Evolutionary conservation across 2,329 filamentous ascomycete species (phyloP).

Genomic region (Colletotrichum endophyticum): DNA sequence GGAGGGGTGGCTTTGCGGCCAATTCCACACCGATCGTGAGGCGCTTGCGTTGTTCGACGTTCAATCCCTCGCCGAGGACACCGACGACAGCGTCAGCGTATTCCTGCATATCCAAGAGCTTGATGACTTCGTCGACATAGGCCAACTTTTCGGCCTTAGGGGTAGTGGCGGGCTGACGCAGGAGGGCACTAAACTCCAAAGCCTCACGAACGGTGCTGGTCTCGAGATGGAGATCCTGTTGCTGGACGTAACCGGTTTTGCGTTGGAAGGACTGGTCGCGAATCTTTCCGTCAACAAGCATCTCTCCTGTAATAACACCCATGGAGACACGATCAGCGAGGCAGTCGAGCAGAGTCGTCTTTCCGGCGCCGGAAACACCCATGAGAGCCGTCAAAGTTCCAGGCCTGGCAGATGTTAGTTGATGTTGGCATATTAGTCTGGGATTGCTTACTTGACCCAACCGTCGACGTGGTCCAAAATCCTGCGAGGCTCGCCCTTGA

Average conservation of each 20-base stretch:
- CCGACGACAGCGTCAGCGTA: constrained; percentile 75
- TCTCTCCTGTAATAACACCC: constrained; percentile 70
- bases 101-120: constrained; percentile 52
- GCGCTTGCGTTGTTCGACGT: constrained; percentile 55
- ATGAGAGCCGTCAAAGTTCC: constrained; percentile 69
- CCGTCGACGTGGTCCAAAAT: constrained; percentile 72
- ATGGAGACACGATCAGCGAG: constrained; percentile 71
- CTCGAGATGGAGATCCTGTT: constrained; percentile 54
- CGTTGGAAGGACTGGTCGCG: constrained; percentile 70
- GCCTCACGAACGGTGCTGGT: constrained; percentile 62
- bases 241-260: constrained; percentile 72
- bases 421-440: background rate
- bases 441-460: constrained; percentile 67
- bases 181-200: constrained; percentile 68
- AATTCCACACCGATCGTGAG: constrained; percentile 80
- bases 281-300: constrained; percentile 69
- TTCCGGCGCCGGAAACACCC: constrained; percentile 31
- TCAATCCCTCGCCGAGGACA: constrained; percentile 63
- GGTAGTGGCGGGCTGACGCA: constrained; percentile 68
- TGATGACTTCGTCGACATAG: constrained; percentile 34
- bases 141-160: constrained; percentile 34
- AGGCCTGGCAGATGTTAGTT: background rate
- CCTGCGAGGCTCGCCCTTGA: constrained; percentile 64
- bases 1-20: constrained; percentile 72
- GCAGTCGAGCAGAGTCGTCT: constrained; percentile 64